Percentiles rank a stretch among this genome's conserved stretches.
Evolutionary conservation across 495 filamentous ascomycete species (phyloP).

Genomic region (Penicillium coprophilum): DNA sequence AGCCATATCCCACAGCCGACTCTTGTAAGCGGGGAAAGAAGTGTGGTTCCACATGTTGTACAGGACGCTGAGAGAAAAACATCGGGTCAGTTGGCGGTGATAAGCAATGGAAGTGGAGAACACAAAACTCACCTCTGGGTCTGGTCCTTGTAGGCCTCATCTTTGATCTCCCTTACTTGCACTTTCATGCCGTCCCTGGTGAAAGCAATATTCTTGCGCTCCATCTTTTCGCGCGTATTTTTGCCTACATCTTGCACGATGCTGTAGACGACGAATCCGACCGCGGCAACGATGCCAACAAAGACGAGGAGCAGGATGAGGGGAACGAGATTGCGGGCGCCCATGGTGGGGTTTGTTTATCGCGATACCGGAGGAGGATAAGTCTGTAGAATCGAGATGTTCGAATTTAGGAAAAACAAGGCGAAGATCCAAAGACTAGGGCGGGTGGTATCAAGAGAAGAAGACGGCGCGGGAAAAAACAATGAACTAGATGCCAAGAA

Average conservation of each 20-base stretch:
- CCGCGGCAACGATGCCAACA: conserved; percentile 57
- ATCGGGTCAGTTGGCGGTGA: conserved; percentile 5
- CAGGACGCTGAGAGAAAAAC: conserved; percentile 45
- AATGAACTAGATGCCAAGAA: conserved; percentile 8
- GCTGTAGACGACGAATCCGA: conserved; percentile 74
- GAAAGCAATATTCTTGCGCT: conserved; percentile 75
- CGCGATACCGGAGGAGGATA: neutral
- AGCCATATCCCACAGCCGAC: conserved; percentile 54
- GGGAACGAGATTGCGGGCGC: conserved; percentile 59
- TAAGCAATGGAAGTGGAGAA: conserved; percentile 1
- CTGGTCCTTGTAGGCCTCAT: conserved; percentile 77
- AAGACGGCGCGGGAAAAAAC: neutral
- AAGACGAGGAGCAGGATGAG: conserved; percentile 71
- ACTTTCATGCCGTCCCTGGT: conserved; percentile 84
- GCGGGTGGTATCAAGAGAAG: neutral
- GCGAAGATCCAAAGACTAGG: conserved; percentile 5
- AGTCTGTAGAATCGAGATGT: neutral
- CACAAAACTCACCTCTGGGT: conserved; percentile 63
- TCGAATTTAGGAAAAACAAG: neutral
- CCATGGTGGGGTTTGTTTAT: conserved; percentile 4
- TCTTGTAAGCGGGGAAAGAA: conserved; percentile 58
- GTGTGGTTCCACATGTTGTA: conserved; percentile 79
- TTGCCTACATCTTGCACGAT: conserved; percentile 66
- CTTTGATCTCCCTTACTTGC: conserved; percentile 68
- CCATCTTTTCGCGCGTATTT: conserved; percentile 71